Evolutionary conservation across 2,329 filamentous ascomycete genomes (phyloP), one percentile per base, ranked within the genome.

Genomic region (Colletotrichum musicola): DNA sequence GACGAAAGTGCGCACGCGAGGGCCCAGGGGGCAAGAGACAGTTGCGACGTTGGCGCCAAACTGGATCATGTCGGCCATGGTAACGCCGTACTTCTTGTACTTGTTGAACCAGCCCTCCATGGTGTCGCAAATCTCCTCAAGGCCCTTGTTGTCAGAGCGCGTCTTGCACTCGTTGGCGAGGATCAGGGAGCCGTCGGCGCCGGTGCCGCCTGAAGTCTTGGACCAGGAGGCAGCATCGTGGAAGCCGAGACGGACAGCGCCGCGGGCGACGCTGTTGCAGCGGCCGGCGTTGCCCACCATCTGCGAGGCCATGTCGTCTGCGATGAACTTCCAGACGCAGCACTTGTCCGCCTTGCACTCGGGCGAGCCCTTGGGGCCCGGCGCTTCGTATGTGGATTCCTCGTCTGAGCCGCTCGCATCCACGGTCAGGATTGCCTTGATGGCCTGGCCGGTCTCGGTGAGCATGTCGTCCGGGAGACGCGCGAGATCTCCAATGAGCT

Each of bases 61-160:
- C 73, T 88, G 86, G 42, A 87, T 82, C 7, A 89, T 77, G 72
- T 89, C 87, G 38, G 86, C 86, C 72, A 84, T 84, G 4, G 81
- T 80, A 40, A 89, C 80, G n/a, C 74, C 72, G 22, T 73, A 77
- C 66, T 75, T 76, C 51, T 80, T 79, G 72, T 82, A 85, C 71
- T 83, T 81, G 42, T 75, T 57, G 68, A 82, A 81, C 67, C 85
- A 79, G 9, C 66, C 68, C 18, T 78, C 74, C 42, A 84, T 80
- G 44, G 80, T 74, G 5, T 59, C 68, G 38, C 83, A 81, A 61
- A 85, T 84, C 5, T 77, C 78, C 49, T 81, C 75, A 3, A 89
- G 77, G 5, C 86, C 86, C 25, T 79, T 77, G 75, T 89, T 86
- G 54, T 84, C 83, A 1, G 71, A 40, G 3, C 80, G 75, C 2